A percentile compares a stretch with the other conserved stretches of the same genome.
Conservation (phyloP, 805 yeast species). For the Candida suzukii region DNA sequence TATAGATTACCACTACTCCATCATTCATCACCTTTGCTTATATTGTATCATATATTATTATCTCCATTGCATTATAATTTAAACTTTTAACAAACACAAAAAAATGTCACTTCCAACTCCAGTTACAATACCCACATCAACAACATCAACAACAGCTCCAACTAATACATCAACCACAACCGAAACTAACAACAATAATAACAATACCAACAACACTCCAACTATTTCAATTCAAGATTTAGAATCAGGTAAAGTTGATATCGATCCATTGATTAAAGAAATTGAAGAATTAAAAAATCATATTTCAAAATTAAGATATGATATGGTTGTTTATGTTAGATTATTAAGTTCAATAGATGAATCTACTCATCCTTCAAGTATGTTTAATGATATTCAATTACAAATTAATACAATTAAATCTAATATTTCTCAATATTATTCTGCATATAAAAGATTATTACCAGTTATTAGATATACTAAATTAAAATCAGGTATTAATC, state of each 20-base stretch:
- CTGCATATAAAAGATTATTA: conserved; percentile 35
- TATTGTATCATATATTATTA: neutral
- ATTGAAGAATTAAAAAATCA: conserved; percentile 25
- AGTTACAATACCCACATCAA: conserved; percentile 11
- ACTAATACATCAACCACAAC: neutral
- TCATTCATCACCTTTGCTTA: no score
- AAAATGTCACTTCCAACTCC: conserved; percentile 13
- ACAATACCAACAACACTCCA: no score
- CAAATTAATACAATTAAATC: conserved; percentile 29
- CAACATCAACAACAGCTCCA: conserved; percentile 5
- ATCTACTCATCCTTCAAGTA: conserved; percentile 34
- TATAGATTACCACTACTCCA: no score
- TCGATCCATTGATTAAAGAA: conserved; percentile 28
- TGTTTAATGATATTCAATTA: conserved; percentile 27
- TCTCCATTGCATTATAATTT: conserved; percentile 7
- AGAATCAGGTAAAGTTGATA: conserved; percentile 30
- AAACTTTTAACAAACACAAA: conserved; percentile 10
- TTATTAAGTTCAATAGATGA: conserved; percentile 36
- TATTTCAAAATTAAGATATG: conserved; percentile 28
- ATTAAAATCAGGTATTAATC: conserved; percentile 42
- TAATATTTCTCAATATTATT: conserved; percentile 35
- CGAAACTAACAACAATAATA: no score
- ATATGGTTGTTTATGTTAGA: conserved; percentile 30
- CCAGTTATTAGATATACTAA: conserved; percentile 47
- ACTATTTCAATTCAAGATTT: conserved; percentile 31